Evolutionary conservation across 2,329 filamentous ascomycete genomes (phyloP).

Genomic region (Kalaharituber pfeilii): DNA sequence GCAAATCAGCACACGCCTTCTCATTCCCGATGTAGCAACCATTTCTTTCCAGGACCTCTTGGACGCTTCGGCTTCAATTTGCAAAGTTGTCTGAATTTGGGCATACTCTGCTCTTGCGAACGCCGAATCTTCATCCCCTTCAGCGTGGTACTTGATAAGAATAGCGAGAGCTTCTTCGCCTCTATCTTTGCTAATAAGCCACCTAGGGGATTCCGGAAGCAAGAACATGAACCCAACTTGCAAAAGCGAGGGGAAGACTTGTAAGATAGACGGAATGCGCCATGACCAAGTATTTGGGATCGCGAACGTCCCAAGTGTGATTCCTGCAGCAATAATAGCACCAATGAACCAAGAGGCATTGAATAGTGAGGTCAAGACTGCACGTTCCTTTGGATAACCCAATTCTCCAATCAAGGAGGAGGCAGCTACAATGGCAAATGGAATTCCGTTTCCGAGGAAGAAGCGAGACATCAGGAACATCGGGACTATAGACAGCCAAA

Average conservation of each 20-base stretch:
- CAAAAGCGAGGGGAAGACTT: conserved; percentile 25
- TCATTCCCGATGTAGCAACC: conserved; percentile 37
- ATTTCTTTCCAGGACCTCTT: conserved; percentile 43
- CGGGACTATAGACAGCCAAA: no score
- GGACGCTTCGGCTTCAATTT: conserved; percentile 28
- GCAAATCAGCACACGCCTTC: not conserved
- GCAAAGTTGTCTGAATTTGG: conserved; percentile 38
- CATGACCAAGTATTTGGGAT: conserved; percentile 29
- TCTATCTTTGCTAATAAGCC: conserved; percentile 42
- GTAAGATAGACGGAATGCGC: conserved; percentile 32
- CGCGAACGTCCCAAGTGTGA: conserved; percentile 34
- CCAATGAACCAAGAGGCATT: conserved; percentile 43
- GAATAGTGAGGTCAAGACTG: conserved; percentile 42
- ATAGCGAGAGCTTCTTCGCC: conserved; percentile 40
- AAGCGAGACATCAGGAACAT: conserved; percentile 46
- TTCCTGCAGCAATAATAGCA: conserved; percentile 34
- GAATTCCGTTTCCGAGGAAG: conserved; percentile 44
- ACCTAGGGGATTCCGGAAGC: conserved; percentile 45
- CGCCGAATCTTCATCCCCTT: conserved; percentile 36
- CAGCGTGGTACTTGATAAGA: conserved; percentile 41
- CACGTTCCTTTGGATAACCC: conserved; percentile 43
- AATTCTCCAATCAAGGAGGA: conserved; percentile 43
- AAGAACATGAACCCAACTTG: conserved; percentile 27
- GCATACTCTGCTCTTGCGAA: conserved; percentile 41
- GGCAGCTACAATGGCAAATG: conserved; percentile 41